Base-by-base conservation (phyloP, 1,139 yeast genomes). In the Hyphopichia fennica region DNA sequence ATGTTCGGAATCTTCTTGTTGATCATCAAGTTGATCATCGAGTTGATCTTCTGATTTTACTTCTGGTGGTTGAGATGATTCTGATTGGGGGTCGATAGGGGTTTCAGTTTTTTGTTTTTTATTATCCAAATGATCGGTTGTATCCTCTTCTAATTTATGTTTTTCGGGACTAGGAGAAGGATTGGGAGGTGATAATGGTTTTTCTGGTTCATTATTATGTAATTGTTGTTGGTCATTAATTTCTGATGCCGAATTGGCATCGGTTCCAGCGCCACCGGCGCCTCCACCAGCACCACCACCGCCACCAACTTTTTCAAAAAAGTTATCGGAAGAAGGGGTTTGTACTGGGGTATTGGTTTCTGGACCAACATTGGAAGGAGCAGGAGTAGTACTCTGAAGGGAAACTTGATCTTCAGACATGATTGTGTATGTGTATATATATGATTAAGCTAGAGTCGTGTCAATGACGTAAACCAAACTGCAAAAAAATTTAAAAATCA, bases 161-260 rank as follows among this genome's bases (percentile, higher is more conserved):
- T 69, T 68, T 42, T 66, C 72, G 0, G 77, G 76, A 37, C 70
- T 62, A 8, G 77, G 77, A 4, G 74, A 65, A 2, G 76, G 77
- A 43, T 69, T 67, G 5, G 77, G 77, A 3, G 77, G 76, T 35
- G 75, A 69, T 38, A 72, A 67, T 4, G 77, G 77, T 47, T 67
- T 66, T 41, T 65, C 68, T 0, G 66, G 63, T 37, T 58, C 46
- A 33, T 49, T 48, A 32, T 5, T 28, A 13, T 7, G 35, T 36
- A 22, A 22, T 22, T 7, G 10, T 22, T 10, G 7, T 22, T 22
- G 7, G 25, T 38, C 41, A 35, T 38, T 40, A 22, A 18, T 18
- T 35, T 28, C 18, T 11, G 22, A 6, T 37, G 36, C 32, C 35
- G 31, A 37, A 20, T 35, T 19, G 31, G 42, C 45, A 20, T 41